Percentiles rank a stretch among this genome's conserved stretches.
Conservation (phyloP, 202 grass and related monocot species). For the Hordeum pubiflorum region DNA sequence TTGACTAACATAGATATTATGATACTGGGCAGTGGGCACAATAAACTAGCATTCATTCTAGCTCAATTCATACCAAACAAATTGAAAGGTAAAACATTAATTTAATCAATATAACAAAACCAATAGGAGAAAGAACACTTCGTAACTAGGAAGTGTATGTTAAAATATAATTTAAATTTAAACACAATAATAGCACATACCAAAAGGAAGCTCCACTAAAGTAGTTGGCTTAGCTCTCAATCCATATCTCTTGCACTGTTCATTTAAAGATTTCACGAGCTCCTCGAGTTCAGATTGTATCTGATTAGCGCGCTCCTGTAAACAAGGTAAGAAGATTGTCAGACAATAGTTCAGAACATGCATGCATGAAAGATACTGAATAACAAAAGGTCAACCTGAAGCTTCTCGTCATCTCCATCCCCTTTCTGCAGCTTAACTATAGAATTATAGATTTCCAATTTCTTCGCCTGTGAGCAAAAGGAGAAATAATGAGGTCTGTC, state of each 20-base stretch:
- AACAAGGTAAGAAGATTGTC: constrained; percentile 16
- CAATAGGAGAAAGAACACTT: background rate
- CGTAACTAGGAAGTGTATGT: background rate
- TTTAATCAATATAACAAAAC: background rate
- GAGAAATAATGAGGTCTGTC: constrained; percentile 17
- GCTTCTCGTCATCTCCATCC: constrained; percentile 59
- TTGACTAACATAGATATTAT: too few relatives aligned
- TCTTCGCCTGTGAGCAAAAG: constrained; percentile 66
- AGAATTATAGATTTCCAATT: constrained; percentile 88
- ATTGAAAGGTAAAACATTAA: background rate
- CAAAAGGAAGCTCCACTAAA: constrained; percentile 96
- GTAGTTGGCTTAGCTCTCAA: constrained; percentile 91
- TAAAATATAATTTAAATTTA: constrained; percentile 25
- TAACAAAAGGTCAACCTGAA: constrained; percentile 50
- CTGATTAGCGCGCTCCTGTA: constrained; percentile 65
- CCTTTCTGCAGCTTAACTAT: constrained; percentile 90
- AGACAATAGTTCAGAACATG: background rate
- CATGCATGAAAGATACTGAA: constrained; percentile 16
- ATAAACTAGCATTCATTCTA: background rate
- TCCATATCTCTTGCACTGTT: constrained; percentile 90
- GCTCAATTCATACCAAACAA: constrained; percentile 3
- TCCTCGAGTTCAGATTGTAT: constrained; percentile 83
- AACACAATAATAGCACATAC: constrained; percentile 46
- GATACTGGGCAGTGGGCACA: too few relatives aligned
- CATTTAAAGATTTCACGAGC: constrained; percentile 81